These are phyloP conservation scores for Lactarius psammicola DNA, from an alignment of 768 basidiomycete species.

Conservation along the genomic window DNA sequence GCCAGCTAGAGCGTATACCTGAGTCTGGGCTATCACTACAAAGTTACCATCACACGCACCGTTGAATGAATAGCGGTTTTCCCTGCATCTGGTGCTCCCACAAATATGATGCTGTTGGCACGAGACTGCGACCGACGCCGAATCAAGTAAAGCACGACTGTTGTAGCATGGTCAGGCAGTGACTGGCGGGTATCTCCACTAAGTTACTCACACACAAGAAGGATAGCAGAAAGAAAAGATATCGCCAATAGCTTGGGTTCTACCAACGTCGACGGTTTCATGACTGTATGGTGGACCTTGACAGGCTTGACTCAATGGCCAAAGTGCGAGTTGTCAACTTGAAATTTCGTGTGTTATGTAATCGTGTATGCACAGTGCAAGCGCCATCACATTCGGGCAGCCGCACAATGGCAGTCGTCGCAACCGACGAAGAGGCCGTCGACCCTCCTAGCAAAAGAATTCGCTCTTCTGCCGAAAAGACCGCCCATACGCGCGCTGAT, in stretches of 20 bases:
- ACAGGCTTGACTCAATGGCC: not conserved
- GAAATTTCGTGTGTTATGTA: not conserved
- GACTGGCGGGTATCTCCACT: not conserved
- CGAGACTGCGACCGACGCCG: slow-evolving; percentile 45
- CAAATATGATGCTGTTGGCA: slow-evolving; percentile 67
- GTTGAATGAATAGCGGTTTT: slow-evolving; percentile 77
- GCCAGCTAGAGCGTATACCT: slow-evolving; percentile 48
- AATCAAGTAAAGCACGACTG: slow-evolving; percentile 44
- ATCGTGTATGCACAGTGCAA: not conserved
- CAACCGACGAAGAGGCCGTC: slow-evolving; percentile 9
- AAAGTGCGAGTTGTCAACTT: not conserved
- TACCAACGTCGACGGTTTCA: slow-evolving; percentile 5
- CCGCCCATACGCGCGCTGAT: not conserved
- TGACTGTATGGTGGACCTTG: not conserved
- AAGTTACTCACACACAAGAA: slow-evolving; percentile 7
- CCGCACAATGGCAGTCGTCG: slow-evolving; percentile 9
- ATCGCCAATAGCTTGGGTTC: slow-evolving; percentile 5
- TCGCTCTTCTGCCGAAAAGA: slow-evolving; percentile 14
- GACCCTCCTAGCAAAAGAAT: slow-evolving; percentile 18
- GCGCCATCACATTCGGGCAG: not conserved
- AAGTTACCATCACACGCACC: slow-evolving; percentile 42
- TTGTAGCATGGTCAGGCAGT: slow-evolving; percentile 35
- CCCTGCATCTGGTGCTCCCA: slow-evolving; percentile 73
- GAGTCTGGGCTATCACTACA: not conserved
- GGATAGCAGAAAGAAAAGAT: slow-evolving; percentile 15